A percentile compares a stretch with the other conserved stretches of the same genome.
Conservation (phyloP, 2,329 filamentous ascomycete species). For the Clarireedia homoeocarpa region DNA sequence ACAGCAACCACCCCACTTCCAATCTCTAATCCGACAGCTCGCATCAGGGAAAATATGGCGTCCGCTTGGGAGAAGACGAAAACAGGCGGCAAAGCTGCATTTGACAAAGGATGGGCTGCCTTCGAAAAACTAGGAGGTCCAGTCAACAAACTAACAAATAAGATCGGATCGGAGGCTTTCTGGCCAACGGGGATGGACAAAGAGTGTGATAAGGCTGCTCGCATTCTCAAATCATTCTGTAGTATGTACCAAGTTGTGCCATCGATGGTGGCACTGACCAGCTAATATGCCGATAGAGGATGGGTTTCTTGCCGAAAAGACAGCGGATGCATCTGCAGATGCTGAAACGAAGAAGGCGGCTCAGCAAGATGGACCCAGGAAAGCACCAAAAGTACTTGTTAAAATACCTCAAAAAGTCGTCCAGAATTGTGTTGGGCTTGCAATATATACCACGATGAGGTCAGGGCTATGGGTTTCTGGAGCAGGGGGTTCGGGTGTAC, state of each 20-base stretch:
- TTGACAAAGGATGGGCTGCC: conserved; percentile 11
- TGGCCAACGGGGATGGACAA: conserved; percentile 81
- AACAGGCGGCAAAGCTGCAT: conserved; percentile 8
- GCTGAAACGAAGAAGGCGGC: conserved; percentile 35
- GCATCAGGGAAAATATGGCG: not conserved
- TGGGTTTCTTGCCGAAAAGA: conserved; percentile 48
- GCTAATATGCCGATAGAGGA: conserved; percentile 39
- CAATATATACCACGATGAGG: conserved; percentile 91
- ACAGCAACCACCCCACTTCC: not conserved
- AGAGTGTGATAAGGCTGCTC: conserved; percentile 85
- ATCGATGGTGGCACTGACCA: not conserved
- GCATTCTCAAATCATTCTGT: conserved; percentile 86
- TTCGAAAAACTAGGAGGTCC: conserved; percentile 45
- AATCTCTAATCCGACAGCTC: not conserved
- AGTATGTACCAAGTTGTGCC: conserved; percentile 46
- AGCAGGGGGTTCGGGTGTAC: conserved; percentile 77
- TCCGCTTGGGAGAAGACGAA: conserved; percentile 8
- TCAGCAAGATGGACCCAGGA: conserved; percentile 34
- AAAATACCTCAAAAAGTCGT: conserved; percentile 83
- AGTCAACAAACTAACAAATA: conserved; percentile 75
- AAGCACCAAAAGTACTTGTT: conserved; percentile 58
- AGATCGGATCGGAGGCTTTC: conserved; percentile 72
- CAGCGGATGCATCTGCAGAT: not conserved
- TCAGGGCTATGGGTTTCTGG: conserved; percentile 86
- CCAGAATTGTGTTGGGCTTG: conserved; percentile 77